Base-by-base conservation (phyloP, 1,139 yeast genomes). In the Hansenula sp. region DNA sequence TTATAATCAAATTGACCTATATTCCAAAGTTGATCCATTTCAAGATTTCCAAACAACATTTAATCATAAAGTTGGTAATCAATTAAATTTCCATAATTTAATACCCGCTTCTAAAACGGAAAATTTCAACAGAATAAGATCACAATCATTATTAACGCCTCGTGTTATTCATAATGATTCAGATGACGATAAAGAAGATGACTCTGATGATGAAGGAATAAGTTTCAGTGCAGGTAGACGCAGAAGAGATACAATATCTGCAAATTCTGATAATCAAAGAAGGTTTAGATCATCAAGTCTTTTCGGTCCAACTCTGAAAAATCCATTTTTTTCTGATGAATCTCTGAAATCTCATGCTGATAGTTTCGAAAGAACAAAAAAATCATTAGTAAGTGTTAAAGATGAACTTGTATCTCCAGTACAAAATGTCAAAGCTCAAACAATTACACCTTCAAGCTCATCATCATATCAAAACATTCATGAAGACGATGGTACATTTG, bases 271-370 rank as follows among this genome's bases (percentile, higher is more conserved):
- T 21, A 37, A 45, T 13, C 42, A 45, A 14, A 47, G 44, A 39
- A 50, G 59, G 36, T 52, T 44, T 30, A 51, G 59, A 46, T 53
- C 59, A 2, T 34, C 49, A 13, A 49, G 55, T 6, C 36, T 53
- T 28, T 52, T 52, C 42, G 56, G 56, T 17, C 58, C 57, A 9
- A 38, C 38, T 17, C 12, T 47, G 28, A 48, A 40, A 13, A 38
- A 38, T 29, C 34, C 37, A 20, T 29, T 29, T 16, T 29, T 29
- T 26, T 33, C 35, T n/a, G 33, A 24, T n/a, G 30, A 38, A 11
- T 20, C 31, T 5, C 10, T 33, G 9, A 33, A 20, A 10, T 16
- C 6, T 16, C 17, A 25, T 12, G 11, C 13, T 19, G 24, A 32
- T 9, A 8, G 20, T 16, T 28, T 32, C 13, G 41, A 27, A 26